Conservation (phyloP, 768 basidiomycete genomes). For the Chalciporus pseudorubinellus region DNA sequence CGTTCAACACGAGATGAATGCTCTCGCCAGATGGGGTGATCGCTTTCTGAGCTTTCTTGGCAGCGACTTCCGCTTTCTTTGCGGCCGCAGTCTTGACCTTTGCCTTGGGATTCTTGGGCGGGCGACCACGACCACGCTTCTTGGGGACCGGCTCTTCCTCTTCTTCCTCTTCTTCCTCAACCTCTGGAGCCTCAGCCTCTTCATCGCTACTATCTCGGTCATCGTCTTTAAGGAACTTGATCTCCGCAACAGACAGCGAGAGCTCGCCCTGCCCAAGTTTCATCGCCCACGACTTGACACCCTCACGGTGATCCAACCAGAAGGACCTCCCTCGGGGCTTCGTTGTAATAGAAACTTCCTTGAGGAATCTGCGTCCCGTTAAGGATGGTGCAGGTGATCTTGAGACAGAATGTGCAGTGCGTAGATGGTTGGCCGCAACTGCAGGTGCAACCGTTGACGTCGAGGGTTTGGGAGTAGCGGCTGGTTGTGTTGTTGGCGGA, state of each 20-base stretch:
- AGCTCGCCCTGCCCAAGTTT: constrained; percentile 58
- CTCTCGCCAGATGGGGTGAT: constrained; percentile 39
- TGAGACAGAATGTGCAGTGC: constrained; percentile 30
- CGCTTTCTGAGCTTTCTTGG: constrained; percentile 48
- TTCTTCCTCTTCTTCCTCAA: constrained; percentile 43
- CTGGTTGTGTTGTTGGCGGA: constrained; percentile 27
- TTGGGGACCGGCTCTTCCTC: constrained; percentile 36
- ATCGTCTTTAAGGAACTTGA: constrained; percentile 54
- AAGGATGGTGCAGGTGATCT: constrained; percentile 31
- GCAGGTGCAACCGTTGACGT: constrained; percentile 5
- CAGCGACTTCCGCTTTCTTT: constrained; percentile 34
- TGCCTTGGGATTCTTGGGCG: constrained; percentile 32
- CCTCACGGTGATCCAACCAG: constrained; percentile 61
- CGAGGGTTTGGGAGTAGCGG: constrained; percentile 17
- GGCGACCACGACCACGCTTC: constrained; percentile 43
- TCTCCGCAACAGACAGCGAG: constrained; percentile 49
- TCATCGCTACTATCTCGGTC: constrained; percentile 59
- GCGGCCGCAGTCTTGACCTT: constrained; percentile 32
- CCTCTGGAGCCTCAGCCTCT: constrained; percentile 45
- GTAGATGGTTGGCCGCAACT: constrained; percentile 15
- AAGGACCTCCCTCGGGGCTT: constrained; percentile 59
- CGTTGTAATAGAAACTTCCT: constrained; percentile 51
- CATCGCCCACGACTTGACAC: constrained; percentile 73
- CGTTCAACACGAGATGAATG: constrained; percentile 65
- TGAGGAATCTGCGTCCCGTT: constrained; percentile 45